These are phyloP conservation scores for Russula emetica DNA, from an alignment of 768 basidiomycete species.

Conservation along the genomic window DNA sequence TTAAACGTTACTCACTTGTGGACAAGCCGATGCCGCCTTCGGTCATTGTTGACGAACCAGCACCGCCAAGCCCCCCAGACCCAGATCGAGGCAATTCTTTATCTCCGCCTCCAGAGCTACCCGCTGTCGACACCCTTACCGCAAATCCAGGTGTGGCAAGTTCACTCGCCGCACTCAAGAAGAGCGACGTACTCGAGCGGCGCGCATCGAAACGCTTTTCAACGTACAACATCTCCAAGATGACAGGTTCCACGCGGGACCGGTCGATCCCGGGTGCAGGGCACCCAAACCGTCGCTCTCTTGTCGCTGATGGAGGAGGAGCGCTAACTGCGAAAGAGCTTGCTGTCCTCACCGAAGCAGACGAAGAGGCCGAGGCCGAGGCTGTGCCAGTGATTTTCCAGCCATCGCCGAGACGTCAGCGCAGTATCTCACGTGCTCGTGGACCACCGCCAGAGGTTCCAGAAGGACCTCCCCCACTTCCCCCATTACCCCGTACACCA, in stretches of 20 bases:
- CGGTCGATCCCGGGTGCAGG: slow-evolving; percentile 35
- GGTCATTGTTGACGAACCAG: slow-evolving; percentile 52
- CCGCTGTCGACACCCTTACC: slow-evolving; percentile 48
- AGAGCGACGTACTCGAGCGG: slow-evolving; percentile 79
- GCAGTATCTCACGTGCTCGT: slow-evolving; percentile 29
- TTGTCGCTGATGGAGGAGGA: slow-evolving; percentile 52
- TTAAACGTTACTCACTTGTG: slow-evolving; percentile 76
- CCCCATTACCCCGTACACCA: slow-evolving; percentile 29
- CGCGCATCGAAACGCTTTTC: slow-evolving; percentile 96
- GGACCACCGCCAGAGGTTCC: slow-evolving; percentile 30
- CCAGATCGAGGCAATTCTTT: slow-evolving; percentile 27
- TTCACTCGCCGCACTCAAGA: slow-evolving; percentile 84
- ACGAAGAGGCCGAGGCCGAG: slow-evolving; percentile 47
- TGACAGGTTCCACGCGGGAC: slow-evolving; percentile 63
- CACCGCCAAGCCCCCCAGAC: slow-evolving; percentile 26
- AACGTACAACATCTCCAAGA: slow-evolving; percentile 89
- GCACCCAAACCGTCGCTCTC: slow-evolving; percentile 60
- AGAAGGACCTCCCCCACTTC: slow-evolving; percentile 37
- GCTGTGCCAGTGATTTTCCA: slow-evolving; percentile 25
- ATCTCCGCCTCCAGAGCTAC: slow-evolving; percentile 37
- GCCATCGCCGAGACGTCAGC: slow-evolving; percentile 25
- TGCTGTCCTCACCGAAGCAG: slow-evolving; percentile 69
- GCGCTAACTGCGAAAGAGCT: slow-evolving; percentile 67
- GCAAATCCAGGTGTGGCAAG: slow-evolving; percentile 47
- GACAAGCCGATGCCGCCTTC: slow-evolving; percentile 61